These are phyloP conservation scores for Rosa persica DNA, from an alignment of 306 rosid genomes.

Conservation along the genomic window DNA sequence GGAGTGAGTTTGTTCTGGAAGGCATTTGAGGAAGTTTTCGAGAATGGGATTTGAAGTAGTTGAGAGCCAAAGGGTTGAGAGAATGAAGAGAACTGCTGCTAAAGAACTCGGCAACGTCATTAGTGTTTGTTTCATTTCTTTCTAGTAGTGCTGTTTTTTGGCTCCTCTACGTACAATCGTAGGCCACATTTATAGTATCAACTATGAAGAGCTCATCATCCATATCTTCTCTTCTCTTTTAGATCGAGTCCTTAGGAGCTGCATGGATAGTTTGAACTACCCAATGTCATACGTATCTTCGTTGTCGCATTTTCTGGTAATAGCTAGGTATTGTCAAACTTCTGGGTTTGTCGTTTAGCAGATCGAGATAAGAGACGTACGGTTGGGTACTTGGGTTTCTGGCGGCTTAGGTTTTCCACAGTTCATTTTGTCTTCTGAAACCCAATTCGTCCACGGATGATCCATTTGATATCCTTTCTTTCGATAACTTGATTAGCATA, in stretches of 20 bases:
- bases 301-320: not conserved
- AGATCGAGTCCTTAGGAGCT: too few species aligned
- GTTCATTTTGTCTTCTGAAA: not conserved
- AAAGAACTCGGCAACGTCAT: not conserved
- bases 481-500: not conserved
- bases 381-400: not conserved
- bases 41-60: slow-evolving; percentile 19
- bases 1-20: slow-evolving; percentile 26
- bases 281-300: too few species aligned
- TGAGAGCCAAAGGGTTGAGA: slow-evolving; percentile 2
- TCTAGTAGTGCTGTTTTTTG: not conserved
- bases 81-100: not conserved
- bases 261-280: too few species aligned
- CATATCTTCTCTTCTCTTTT: not conserved
- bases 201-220: not conserved
- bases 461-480: not conserved
- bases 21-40: slow-evolving; percentile 36
- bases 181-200: not conserved
- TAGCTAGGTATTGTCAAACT: not conserved
- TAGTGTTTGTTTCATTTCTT: not conserved
- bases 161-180: not conserved
- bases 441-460: not conserved
- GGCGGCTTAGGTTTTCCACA: not conserved
- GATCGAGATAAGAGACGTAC: not conserved
- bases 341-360: not conserved